These are phyloP conservation scores for Phytophthora quininea DNA, from an alignment of 352 stramenopile species.

Conservation along the genomic window DNA sequence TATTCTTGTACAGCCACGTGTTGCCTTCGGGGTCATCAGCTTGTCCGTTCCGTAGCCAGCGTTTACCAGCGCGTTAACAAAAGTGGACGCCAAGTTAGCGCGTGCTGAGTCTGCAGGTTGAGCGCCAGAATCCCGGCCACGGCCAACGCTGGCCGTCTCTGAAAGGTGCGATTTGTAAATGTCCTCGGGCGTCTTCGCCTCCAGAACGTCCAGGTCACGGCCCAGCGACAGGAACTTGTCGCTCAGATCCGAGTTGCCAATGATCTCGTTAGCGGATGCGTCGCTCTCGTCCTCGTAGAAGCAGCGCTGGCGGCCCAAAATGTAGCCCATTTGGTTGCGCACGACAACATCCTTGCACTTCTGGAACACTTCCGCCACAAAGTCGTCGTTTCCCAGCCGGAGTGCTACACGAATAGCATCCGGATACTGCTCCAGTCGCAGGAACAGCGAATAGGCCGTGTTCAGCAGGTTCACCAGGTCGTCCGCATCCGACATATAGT, in stretches of 20 bases:
- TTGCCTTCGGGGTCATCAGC: slow-evolving; percentile 93
- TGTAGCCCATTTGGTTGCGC: slow-evolving; percentile 94
- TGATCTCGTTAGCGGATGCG: slow-evolving; percentile 91
- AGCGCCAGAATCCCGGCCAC: slow-evolving; percentile 66
- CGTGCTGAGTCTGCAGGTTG: slow-evolving; percentile 96
- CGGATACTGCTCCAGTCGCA: slow-evolving; percentile 93
- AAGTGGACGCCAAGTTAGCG: slow-evolving; percentile 98
- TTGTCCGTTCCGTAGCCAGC: slow-evolving; percentile 98
- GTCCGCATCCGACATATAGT: slow-evolving; percentile 99
- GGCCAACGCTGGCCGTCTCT: slow-evolving; percentile 91
- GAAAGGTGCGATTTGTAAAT: slow-evolving; percentile 99
- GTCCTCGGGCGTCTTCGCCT: slow-evolving; percentile 97
- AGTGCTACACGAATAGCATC: slow-evolving; percentile 98
- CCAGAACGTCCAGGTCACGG: slow-evolving; percentile 97
- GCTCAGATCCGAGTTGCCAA: slow-evolving; percentile 96
- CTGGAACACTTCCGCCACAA: slow-evolving; percentile 77
- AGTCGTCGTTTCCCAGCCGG: slow-evolving; percentile 86
- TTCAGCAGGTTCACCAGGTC: slow-evolving; percentile 93
- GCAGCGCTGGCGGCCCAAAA: slow-evolving; percentile 95
- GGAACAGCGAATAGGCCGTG: slow-evolving; percentile 96
- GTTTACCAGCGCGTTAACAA: slow-evolving; percentile 99
- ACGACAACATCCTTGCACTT: slow-evolving; percentile 73
- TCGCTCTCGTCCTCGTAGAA: slow-evolving; percentile 95
- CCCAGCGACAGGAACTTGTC: slow-evolving; percentile 97
- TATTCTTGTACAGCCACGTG: slow-evolving; percentile 99